Evolutionary conservation across 352 stramenopile species (phyloP), one percentile per base, ranked within the genome.

Genomic region (Globisporangium splendens): DNA sequence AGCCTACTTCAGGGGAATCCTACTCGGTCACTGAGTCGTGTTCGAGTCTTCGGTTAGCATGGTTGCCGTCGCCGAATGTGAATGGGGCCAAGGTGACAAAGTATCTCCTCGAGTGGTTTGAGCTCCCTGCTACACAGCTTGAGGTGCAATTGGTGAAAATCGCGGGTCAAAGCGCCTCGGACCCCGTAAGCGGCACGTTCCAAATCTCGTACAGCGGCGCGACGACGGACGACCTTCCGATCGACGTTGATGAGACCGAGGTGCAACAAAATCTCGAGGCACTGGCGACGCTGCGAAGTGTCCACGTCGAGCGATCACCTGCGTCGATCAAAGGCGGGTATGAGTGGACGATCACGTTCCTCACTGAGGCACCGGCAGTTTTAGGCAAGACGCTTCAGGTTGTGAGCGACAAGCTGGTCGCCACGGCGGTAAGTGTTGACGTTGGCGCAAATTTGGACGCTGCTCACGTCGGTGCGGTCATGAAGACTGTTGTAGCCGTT

Each of bases 91-190:
- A 61, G 0, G 78, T 93, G 17, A 71, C 61, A 5, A 90, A 76
- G 46, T 95, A 91, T 47, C 39, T 89, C 0, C 63, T 95, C 0
- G 86, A 95, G 58, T 95, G 83, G 81, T 95, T 76, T 52, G 61
- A 88, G 28, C 69, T 69, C 3, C 65, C 65, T 20, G 4, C 62
- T 2, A 60, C 74, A 22, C 72, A 64, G 6, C 66, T 74, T 1
- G 86, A 93, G 53, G 69, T 95, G 0, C 81, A 93, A 56, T 75
- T 91, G 8, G 38, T 95, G 41, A 85, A 86, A 54, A 86, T 91
- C 28, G 65, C 75, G 13, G 80, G 77, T 4, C 60, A 73, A 18
- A 71, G 50, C 33, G 56, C 56, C 14, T 54, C 49, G 0, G 75
- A 80, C 31, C 44, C 62, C 1, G 69, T 95, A 8, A 66, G 54